These are phyloP conservation scores for Claviceps quebecensis DNA, from an alignment of 2,329 filamentous ascomycete genomes.

Conservation along the genomic window DNA sequence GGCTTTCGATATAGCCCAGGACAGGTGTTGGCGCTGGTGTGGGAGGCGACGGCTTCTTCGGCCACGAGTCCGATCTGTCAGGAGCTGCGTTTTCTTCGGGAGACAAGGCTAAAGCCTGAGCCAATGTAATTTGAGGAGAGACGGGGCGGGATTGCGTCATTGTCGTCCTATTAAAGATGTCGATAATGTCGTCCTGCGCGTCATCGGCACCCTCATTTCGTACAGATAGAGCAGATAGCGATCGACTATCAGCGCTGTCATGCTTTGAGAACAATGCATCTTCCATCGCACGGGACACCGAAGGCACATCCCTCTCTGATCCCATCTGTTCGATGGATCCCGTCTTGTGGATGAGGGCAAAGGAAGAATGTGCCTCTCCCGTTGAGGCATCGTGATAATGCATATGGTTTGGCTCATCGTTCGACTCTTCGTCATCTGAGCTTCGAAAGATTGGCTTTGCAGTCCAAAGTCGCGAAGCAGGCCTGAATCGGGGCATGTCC, in stretches of 20 bases:
- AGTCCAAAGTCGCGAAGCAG: slow-evolving; percentile 26
- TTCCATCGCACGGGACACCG: slow-evolving; percentile 10
- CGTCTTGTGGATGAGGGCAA: slow-evolving; percentile 40
- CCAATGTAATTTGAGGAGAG: slow-evolving; percentile 34
- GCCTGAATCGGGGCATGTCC: slow-evolving; percentile 26
- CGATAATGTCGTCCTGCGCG: slow-evolving; percentile 28
- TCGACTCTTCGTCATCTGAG: slow-evolving; percentile 25
- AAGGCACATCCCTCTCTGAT: slow-evolving; percentile 19
- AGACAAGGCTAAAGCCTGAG: slow-evolving; percentile 25
- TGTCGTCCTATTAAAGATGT: slow-evolving; percentile 11
- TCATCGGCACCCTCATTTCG: not conserved
- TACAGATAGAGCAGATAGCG: not conserved
- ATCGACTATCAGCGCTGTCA: slow-evolving; percentile 23
- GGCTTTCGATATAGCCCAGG: slow-evolving; percentile 20
- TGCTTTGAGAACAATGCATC: slow-evolving; percentile 36
- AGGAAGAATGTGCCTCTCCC: slow-evolving; percentile 29
- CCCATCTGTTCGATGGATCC: slow-evolving; percentile 34
- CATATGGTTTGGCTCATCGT: slow-evolving; percentile 11
- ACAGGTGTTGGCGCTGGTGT: slow-evolving; percentile 37
- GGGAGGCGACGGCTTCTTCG: slow-evolving; percentile 14
- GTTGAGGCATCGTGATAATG: slow-evolving; percentile 6
- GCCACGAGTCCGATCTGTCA: not conserved
- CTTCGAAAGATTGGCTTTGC: slow-evolving; percentile 39
- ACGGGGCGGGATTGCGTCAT: slow-evolving; percentile 15
- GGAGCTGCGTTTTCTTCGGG: slow-evolving; percentile 2